Evolutionary conservation across 2,329 filamentous ascomycete genomes (phyloP), one percentile per base, ranked within the genome.

Genomic region (Penicillium olsonii): DNA sequence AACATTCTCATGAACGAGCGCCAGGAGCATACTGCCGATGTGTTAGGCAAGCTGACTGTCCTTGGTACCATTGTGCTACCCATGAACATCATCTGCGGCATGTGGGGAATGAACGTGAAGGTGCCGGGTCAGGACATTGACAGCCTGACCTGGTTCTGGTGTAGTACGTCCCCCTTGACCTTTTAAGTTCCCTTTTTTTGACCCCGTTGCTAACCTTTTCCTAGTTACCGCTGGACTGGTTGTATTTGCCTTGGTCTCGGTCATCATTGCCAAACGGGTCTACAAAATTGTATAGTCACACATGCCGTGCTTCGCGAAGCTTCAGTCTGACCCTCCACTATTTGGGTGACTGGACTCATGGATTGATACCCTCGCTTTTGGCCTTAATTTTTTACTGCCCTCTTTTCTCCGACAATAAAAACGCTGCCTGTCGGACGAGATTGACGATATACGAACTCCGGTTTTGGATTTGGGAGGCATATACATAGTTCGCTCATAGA

Each of bases 1-100:
- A 97, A 96, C 72, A 96, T 97, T 63, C 85, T 91, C 64, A 97
- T 97, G 92, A 96, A 96, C 71, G 92, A 97, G 76, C 87, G 94
- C 39, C 90, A 95, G 68, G 92, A 99, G 70, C 87, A 95, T 74
- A 99, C 94, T 1, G 90, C 91, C 34, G 92, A 99, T 68, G 91
- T 96, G 1, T 82, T 99, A 11, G 92, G 92, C 56, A 96, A 94
- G 71, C 81, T 99, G 52, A 97, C 94, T 0, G 94, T 99, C 1
- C 79, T 99, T 1, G 94, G 94, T 57, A 99, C 94, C 5, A 97
- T 99, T 60, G 92, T 99, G 3, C 77, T 99, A 48, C 94, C 94
- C 10, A 96, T 99, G 92, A 99, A 99, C 69, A 95, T 99, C 67
- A 92, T 99, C 64, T 97, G 94, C 2, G 94, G 94, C 60, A 84